Evolutionary conservation across 2,329 filamentous ascomycete species (phyloP), one percentile per base, ranked within the genome.

Genomic region (Xylaria sp.): DNA sequence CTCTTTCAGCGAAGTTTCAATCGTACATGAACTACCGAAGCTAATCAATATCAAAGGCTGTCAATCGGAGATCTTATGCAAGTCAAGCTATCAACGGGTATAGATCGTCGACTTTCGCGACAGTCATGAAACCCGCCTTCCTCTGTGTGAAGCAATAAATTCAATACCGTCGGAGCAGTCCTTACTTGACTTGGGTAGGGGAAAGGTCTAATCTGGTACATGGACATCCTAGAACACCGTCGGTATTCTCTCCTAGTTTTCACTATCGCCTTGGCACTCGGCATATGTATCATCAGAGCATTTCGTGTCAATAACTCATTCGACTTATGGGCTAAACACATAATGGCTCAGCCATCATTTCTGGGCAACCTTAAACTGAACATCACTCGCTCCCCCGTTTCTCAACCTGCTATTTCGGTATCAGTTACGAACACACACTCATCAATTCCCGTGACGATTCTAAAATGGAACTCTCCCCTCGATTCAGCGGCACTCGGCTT

Each of bases 381-480:
- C 20, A 23, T 65, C 28, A 20, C 62, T 8, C 46, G 36, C 10
- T 59, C 45, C 2, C 32, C 62, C 1, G 8, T 36, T 50, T 25
- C 46, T 4, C 34, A 12, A 10, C 55, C 23, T 39, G 4, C 45
- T 18, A 59, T 65, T 23, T 53, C 56, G n/a, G 15, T 65, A 55
- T 46, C 62, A 28, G 34, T 65, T 12, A 60, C 56, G n/a, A 65
- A 65, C 15, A 55, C 36, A 6, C 55, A 65, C 12, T 36, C 55
- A 2, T 65, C 62, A 18, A 30, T 18, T 23, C 45, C 55, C 5
- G 46, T 60, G 15, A 65, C 62, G 30, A 30, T 65, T 13, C 36
- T 65, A 20, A 53, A 60, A 43, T 65, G 55, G 62, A 53, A 59
- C 25, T 65, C 62, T 3, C 62, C 62, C 52, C 55, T 65, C 5